Evolutionary conservation across 208 protist species (phyloP), one percentile per base, ranked within the genome.

Genomic region (Endotrypanum monterogeii): DNA sequence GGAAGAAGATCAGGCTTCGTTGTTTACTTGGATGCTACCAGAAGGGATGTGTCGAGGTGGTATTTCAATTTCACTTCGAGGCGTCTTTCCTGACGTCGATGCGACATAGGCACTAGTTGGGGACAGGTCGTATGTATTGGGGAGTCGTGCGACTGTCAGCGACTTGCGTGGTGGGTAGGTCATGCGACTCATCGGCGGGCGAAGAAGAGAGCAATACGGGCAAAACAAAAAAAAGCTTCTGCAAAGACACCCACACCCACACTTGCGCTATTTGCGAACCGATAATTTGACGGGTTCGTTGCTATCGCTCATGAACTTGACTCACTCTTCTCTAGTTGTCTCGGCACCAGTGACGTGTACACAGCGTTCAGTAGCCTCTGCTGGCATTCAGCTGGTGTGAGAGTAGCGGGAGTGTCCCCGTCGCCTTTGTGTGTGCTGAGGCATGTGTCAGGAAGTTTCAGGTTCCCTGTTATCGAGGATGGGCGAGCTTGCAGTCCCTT

Each of bases 331-430:
- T 3, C 3, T 65, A 18, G 32, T 16, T 28, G 7, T 23, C 25
- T 41, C 67, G 66, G 54, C 69, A 32, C 25, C 41, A 66, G 7
- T 2, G 76, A 67, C 7, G 71, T 71, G 50, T 80, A 88, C 6
- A 91, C 68, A 3, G 69, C 35, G 52, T 85, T 76, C 11, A 91
- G 78, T 39, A 91, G 69, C 54, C 25, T 58, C 63, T 87, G 80
- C 82, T 91, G 87, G 20, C 76, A 85, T 52, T 78, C 69, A 3
- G 87, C 87, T 9, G 84, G 79, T 5, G 87, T 84, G 66, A 54
- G 46, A 28, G 63, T 11, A 16, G 51, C 44, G n/a, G 63, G 18
- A 44, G 54, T 8, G 54, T 58, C 54, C 0, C 12, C 25, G 0
- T 55, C 16, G 66, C 44, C 16, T 3, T 25, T 20, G 46, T 52